Evolutionary conservation across 2,329 filamentous ascomycete species (phyloP), one percentile per base, ranked within the genome.

Genomic region (Mycogone perniciosa): DNA sequence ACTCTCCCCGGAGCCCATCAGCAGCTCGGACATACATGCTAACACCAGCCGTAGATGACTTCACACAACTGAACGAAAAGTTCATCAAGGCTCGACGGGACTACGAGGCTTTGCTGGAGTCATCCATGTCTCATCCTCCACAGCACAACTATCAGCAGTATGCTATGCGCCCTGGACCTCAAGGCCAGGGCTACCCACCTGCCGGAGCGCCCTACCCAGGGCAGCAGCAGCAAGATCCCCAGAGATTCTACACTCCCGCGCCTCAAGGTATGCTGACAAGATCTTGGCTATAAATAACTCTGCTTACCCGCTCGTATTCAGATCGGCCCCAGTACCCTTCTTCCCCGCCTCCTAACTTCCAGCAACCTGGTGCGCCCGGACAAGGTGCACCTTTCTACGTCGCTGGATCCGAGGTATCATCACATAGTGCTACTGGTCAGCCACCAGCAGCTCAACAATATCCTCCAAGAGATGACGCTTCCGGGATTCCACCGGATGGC

Each of bases 31-130:
- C 5, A 13, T 5, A 9, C 1, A 6, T 8, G n/a, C 50, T 52
- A 26, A 52, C 42, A 37, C 27, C 6, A 13, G 4, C 5, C 42
- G 7, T 57, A 95, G 93, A 99, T 70, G 93, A 99, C 68, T 97
- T 99, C 64, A 96, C 93, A 2, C 92, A 97, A 66, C 76, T 99
- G 56, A 99, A 99, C 64, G 93, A 99, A 69, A 97, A 97, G 72
- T 99, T 99, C 69, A 97, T 99, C 76, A 99, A 99, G 71, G 93
- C 93, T 42, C 85, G 93, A 57, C 82, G 92, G 61, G 93, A 99
- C 70, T 99, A 99, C 67, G 93, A 99, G 71, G 85, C 88, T 31
- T 78, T 99, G n/a, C 76, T 99, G 20, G 93, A 99, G 69, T 87
- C 89, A 13, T 97, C 92, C 50, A 97, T 99, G 92, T 84, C 91